Conservation (phyloP, 306 rosid genomes). For the Vicia faba region DNA sequence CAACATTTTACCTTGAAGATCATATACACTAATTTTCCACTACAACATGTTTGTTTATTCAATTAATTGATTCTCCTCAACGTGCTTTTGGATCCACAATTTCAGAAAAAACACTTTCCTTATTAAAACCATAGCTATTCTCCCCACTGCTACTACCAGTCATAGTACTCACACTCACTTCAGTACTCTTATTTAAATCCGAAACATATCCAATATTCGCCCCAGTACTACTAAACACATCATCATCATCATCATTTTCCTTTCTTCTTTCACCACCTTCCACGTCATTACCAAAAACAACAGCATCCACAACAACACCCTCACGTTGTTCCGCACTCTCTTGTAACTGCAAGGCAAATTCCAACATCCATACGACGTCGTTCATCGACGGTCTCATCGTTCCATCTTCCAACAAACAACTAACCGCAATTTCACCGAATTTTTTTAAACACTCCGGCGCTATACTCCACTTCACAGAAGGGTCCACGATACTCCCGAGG, state of each 20-base stretch:
- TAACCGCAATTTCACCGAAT: constrained; percentile 44
- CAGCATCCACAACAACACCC: not conserved
- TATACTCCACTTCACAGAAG: constrained; percentile 39
- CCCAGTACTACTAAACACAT: constrained; percentile 40
- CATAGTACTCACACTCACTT: constrained; percentile 24
- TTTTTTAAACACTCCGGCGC: constrained; percentile 41
- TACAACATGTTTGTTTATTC: not conserved
- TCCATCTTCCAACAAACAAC: constrained; percentile 59
- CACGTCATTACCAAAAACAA: not conserved
- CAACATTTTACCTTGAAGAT: not conserved
- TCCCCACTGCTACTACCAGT: constrained; percentile 24
- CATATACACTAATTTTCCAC: not conserved
- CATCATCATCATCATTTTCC: constrained; percentile 18
- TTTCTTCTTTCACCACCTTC: not conserved
- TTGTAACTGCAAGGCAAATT: constrained; percentile 61
- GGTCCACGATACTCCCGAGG: constrained; percentile 50
- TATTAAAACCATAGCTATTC: not conserved
- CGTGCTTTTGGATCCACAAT: constrained; percentile 41
- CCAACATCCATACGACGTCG: constrained; percentile 60
- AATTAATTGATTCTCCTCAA: not conserved
- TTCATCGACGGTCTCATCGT: constrained; percentile 58
- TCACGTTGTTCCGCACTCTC: constrained; percentile 49
- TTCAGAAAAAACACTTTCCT: constrained; percentile 36
- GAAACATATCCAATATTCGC: constrained; percentile 36
- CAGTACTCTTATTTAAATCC: constrained; percentile 34